phyloP scores from a whole-genome alignment of 1,284 basidiomycete genomes.

The Amylostereum areolatum region DNA sequence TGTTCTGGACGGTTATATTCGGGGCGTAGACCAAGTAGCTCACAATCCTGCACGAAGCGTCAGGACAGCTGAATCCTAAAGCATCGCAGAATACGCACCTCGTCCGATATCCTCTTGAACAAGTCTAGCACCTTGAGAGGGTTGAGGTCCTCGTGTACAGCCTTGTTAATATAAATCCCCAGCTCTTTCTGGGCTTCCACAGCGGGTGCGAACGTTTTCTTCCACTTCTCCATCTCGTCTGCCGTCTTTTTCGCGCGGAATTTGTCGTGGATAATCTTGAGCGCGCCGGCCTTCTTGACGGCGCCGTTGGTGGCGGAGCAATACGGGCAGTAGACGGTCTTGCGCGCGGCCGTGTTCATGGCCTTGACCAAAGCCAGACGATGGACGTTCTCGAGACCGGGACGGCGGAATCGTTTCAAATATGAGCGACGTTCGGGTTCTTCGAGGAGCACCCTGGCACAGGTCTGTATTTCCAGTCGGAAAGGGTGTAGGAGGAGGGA shows the following conservation, averaged over 20 bases:
- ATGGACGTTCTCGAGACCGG: constrained; percentile 91
- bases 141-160: constrained; percentile 91
- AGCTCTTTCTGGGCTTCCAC: constrained; percentile 87
- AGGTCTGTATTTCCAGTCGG: constrained; percentile 53
- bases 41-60: constrained; percentile 70
- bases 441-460: constrained; percentile 89
- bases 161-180: constrained; percentile 81
- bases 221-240: constrained; percentile 86
- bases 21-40: constrained; percentile 88
- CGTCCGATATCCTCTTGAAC: constrained; percentile 90
- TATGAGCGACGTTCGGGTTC: constrained; percentile 82
- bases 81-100: constrained; percentile 42
- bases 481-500: neutral
- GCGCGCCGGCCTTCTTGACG: constrained; percentile 92
- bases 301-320: constrained; percentile 92
- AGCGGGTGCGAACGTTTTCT: constrained; percentile 78
- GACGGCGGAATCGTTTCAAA: constrained; percentile 85
- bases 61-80: neutral
- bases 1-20: constrained; percentile 92
- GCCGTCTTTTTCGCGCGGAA: constrained; percentile 94
- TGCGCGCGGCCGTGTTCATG: constrained; percentile 83
- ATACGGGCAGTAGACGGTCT: constrained; percentile 97
- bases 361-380: constrained; percentile 83
- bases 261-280: constrained; percentile 98
- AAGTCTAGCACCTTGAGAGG: constrained; percentile 91